phyloP scores from a whole-genome alignment of 1,139 yeast species.

The Yamadazyma songkhlaensis region DNA sequence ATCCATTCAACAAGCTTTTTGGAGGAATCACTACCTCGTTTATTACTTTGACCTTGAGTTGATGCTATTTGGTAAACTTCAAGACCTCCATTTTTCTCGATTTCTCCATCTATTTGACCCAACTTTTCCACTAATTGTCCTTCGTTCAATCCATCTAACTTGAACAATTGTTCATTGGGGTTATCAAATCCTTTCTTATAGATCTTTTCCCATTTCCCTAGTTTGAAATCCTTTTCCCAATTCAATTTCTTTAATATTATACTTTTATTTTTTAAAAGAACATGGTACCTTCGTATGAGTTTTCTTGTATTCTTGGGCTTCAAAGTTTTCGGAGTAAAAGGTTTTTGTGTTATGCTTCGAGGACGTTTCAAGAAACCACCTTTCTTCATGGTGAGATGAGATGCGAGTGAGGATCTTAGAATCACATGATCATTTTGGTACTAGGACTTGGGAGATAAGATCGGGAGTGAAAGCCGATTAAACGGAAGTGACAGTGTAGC shows the following conservation, averaged over 20 bases:
- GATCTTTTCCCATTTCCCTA: conserved; percentile 17
- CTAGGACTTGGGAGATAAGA: too few species aligned
- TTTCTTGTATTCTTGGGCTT: conserved; percentile 69
- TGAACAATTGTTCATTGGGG: conserved; percentile 15
- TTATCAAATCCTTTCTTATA: conserved; percentile 19
- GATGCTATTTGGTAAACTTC: conserved; percentile 84
- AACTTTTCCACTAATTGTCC: conserved; percentile 25
- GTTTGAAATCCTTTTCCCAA: conserved; percentile 5
- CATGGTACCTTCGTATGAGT: conserved; percentile 67
- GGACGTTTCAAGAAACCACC: conserved; percentile 11
- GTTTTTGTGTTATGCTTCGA: conserved; percentile 18
- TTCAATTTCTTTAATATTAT: conserved; percentile 31
- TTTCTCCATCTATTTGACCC: conserved; percentile 60
- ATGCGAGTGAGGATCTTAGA: too few species aligned
- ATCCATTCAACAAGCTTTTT: conserved; percentile 73
- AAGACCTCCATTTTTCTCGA: conserved; percentile 63
- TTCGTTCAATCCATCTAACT: conserved; percentile 18
- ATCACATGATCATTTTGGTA: too few species aligned
- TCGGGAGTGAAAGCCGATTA: too few species aligned
- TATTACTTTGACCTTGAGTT: conserved; percentile 70
- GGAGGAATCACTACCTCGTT: conserved; percentile 90
- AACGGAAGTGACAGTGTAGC: too few species aligned
- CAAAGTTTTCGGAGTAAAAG: conserved; percentile 29
- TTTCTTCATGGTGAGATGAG: conserved; percentile 3
- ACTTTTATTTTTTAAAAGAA: conserved; percentile 50